phyloP scores from a whole-genome alignment of 192 early-diverging fungal species.

The Entophlyctis luteolus region DNA sequence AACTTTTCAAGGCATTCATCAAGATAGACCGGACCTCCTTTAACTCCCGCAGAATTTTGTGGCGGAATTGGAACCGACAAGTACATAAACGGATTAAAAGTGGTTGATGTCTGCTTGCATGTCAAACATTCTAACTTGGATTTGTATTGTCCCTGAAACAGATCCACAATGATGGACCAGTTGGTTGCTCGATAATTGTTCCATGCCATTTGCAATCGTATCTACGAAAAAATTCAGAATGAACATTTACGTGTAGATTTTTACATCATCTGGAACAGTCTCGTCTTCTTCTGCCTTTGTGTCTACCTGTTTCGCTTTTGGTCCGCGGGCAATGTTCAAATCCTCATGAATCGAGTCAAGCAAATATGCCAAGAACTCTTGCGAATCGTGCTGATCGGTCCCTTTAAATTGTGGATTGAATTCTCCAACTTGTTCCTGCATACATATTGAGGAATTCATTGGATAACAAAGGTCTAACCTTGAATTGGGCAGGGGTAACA shows the following conservation, averaged over 20 bases:
- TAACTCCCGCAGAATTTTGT: slow-evolving; percentile 25
- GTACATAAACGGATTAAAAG: slow-evolving; percentile 89
- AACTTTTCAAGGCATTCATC: slow-evolving; percentile 83
- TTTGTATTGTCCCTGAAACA: slow-evolving; percentile 85
- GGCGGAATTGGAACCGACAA: slow-evolving; percentile 83
- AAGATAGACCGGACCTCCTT: slow-evolving; percentile 59
- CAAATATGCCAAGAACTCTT: slow-evolving; percentile 90
- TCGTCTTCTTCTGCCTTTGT: slow-evolving; percentile 60
- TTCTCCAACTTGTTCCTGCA: slow-evolving; percentile 62
- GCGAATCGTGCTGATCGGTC: slow-evolving; percentile 92
- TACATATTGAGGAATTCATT: neutral
- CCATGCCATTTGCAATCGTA: slow-evolving; percentile 58
- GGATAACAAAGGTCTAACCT: slow-evolving; percentile 18
- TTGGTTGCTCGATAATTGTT: slow-evolving; percentile 67
- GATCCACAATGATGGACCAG: slow-evolving; percentile 76
- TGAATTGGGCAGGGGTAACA: slow-evolving; percentile 74
- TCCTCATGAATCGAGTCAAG: slow-evolving; percentile 90
- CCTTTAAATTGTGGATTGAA: slow-evolving; percentile 81
- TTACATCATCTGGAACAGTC: slow-evolving; percentile 53
- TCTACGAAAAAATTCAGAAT: neutral
- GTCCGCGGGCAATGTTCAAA: slow-evolving; percentile 63
- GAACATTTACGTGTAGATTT: neutral
- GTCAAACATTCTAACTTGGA: slow-evolving; percentile 65
- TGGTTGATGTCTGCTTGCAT: slow-evolving; percentile 73
- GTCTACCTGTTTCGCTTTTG: slow-evolving; percentile 42